Percentiles rank a stretch among this genome's conserved stretches.
Conservation (phyloP, 1,284 basidiomycete genomes). For the Tilletia caries region DNA sequence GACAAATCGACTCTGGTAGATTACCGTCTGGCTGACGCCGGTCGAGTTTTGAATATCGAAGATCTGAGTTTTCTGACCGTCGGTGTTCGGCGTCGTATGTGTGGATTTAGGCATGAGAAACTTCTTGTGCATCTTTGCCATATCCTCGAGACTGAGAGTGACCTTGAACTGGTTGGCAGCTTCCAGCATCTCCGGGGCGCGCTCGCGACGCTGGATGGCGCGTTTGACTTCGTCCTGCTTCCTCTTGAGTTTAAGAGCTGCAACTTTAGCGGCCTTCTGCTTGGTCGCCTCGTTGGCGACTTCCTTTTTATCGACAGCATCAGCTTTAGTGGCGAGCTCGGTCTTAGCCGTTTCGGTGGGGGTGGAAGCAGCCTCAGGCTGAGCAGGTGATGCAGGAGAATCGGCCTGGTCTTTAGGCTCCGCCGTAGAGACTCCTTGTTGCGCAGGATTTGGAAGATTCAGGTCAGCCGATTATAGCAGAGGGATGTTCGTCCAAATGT, state of each 20-base stretch:
- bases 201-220: not conserved
- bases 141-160: not conserved
- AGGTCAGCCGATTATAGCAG: too few species aligned
- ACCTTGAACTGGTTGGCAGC: slow-evolving; percentile 14
- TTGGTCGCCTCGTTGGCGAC: not conserved
- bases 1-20: slow-evolving; percentile 9
- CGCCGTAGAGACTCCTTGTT: too few species aligned
- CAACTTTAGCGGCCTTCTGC: not conserved
- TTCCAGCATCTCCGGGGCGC: slow-evolving; percentile 4
- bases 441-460: too few species aligned
- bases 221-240: not conserved
- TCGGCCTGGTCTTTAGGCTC: too few species aligned
- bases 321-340: too few species aligned
- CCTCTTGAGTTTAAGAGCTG: not conserved
- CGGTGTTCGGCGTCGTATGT: not conserved
- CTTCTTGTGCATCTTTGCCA: slow-evolving; percentile 12
- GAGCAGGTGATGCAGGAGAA: too few species aligned
- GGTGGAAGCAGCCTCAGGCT: not conserved
- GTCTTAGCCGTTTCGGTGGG: too few species aligned
- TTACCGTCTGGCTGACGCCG: slow-evolving; percentile 14
- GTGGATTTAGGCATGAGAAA: not conserved
- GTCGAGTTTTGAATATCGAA: slow-evolving; percentile 14
- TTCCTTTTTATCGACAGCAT: too few species aligned
- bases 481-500: too few species aligned
- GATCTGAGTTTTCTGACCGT: not conserved